Conservation (phyloP, 495 filamentous ascomycete genomes). For the Corynascus novoguineensis region DNA sequence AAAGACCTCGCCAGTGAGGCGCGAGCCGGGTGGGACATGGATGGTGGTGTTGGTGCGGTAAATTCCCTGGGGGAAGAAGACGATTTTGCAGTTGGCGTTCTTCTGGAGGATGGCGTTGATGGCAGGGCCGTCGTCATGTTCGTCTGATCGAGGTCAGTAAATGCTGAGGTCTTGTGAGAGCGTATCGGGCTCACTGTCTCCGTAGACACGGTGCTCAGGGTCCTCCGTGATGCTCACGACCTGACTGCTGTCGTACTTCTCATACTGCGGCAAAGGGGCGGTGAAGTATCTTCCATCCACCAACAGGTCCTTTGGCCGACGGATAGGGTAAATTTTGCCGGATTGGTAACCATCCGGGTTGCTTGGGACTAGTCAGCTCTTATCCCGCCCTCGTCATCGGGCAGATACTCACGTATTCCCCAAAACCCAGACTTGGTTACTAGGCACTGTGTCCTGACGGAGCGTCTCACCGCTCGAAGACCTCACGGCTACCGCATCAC, state of each 20-base stretch:
- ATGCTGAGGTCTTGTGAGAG: background rate
- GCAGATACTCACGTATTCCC: slow-evolving; percentile 23
- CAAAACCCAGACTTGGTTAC: slow-evolving; percentile 25
- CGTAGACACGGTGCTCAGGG: slow-evolving; percentile 31
- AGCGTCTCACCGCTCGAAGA: slow-evolving; percentile 17
- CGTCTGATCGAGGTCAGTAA: slow-evolving; percentile 15
- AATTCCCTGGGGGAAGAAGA: slow-evolving; percentile 43
- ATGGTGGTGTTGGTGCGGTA: slow-evolving; percentile 45
- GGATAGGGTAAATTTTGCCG: slow-evolving; percentile 26
- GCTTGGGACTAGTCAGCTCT: slow-evolving; percentile 9
- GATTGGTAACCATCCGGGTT: slow-evolving; percentile 29
- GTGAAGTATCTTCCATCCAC: slow-evolving; percentile 35
- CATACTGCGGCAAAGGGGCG: slow-evolving; percentile 33
- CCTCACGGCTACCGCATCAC: slow-evolving; percentile 16
- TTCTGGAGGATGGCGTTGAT: slow-evolving; percentile 38
- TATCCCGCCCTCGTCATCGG: background rate
- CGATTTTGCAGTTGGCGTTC: slow-evolving; percentile 34
- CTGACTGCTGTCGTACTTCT: slow-evolving; percentile 29
- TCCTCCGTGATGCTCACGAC: slow-evolving; percentile 39
- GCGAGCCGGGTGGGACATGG: slow-evolving; percentile 50
- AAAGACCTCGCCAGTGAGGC: slow-evolving; percentile 43
- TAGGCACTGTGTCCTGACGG: slow-evolving; percentile 17
- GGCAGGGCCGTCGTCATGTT: slow-evolving; percentile 34
- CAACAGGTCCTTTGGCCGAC: slow-evolving; percentile 25
- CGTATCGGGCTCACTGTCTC: slow-evolving; percentile 22